These are phyloP conservation scores for Camelina laxa DNA, from an alignment of 345 rosid genomes.

Conservation along the genomic window DNA sequence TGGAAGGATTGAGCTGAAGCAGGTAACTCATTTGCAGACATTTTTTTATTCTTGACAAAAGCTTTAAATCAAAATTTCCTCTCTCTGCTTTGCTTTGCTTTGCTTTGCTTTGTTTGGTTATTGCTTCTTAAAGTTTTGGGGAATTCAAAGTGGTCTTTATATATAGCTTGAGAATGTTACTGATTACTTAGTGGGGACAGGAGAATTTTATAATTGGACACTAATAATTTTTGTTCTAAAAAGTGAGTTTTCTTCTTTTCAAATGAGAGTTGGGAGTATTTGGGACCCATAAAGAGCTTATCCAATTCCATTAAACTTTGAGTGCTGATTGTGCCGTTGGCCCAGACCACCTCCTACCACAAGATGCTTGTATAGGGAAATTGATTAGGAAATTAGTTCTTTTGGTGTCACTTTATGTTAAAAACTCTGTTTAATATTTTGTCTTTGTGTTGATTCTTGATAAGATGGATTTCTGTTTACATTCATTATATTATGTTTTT, in stretches of 20 bases:
- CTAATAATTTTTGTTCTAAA: constrained; percentile 22
- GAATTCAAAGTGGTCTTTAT: constrained; percentile 22
- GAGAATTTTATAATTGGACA: constrained; percentile 14
- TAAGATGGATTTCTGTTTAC: constrained; percentile 4
- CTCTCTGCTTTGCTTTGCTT: constrained; percentile 31
- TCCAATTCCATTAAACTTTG: constrained; percentile 8
- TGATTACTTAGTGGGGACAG: constrained; percentile 23
- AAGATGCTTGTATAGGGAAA: constrained; percentile 29
- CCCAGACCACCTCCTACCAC: constrained; percentile 22
- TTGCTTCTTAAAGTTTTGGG: constrained; percentile 16
- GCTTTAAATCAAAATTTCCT: constrained; percentile 17
- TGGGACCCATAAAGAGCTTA: constrained; percentile 40
- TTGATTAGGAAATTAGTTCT: background rate
- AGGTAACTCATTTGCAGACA: constrained; percentile 38
- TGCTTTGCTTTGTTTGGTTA: constrained; percentile 36
- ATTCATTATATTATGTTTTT: background rate
- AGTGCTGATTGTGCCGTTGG: constrained; percentile 35
- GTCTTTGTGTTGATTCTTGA: constrained; percentile 16
- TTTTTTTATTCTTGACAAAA: constrained; percentile 7
- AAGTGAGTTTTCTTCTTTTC: constrained; percentile 11
- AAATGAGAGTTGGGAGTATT: constrained; percentile 16
- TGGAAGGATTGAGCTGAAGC: constrained; percentile 38
- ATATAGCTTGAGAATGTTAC: constrained; percentile 24
- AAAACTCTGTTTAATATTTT: background rate
- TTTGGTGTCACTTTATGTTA: constrained; percentile 15